These are phyloP conservation scores for Isoetes taiwanensis DNA, from an alignment of 75 land plant species.

Conservation along the genomic window DNA sequence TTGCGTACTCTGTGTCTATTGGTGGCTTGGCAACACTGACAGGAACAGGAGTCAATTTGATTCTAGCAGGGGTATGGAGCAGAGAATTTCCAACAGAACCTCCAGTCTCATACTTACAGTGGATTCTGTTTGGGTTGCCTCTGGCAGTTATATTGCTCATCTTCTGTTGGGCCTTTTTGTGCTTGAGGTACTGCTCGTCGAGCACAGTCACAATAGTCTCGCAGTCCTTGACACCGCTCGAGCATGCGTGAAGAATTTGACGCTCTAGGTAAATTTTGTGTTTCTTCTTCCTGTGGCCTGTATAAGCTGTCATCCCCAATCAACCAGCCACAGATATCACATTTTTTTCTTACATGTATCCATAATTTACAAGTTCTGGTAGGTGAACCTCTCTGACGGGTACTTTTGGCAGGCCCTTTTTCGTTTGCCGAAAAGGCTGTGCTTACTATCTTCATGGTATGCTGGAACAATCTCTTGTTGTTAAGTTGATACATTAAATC, in stretches of 20 bases:
- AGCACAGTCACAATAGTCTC: conserved; percentile 25
- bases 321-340: no score
- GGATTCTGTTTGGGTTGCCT: conserved; percentile 71
- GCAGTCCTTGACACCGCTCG: conserved; percentile 33
- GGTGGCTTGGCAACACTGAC: conserved; percentile 84
- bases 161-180: conserved; percentile 47
- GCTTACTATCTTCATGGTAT: no score
- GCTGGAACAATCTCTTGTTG: no score
- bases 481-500: no score
- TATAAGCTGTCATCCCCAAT: no score
- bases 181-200: conserved; percentile 36
- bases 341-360: no score
- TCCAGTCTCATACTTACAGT: conserved; percentile 58
- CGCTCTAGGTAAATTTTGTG: conserved; percentile 51
- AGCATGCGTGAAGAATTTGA: conserved; percentile 52
- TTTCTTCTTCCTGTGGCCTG: no score
- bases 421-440: no score
- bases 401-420: no score
- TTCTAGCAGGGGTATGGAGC: conserved; percentile 66
- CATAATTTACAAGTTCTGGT: no score
- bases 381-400: no score
- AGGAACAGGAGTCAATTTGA: conserved; percentile 71
- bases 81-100: conserved; percentile 41
- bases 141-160: conserved; percentile 41
- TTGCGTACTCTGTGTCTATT: conserved; percentile 48